Evolutionary conservation across 768 basidiomycete genomes (phyloP), one percentile per base, ranked within the genome.

Genomic region (Lactifluus pinguis): DNA sequence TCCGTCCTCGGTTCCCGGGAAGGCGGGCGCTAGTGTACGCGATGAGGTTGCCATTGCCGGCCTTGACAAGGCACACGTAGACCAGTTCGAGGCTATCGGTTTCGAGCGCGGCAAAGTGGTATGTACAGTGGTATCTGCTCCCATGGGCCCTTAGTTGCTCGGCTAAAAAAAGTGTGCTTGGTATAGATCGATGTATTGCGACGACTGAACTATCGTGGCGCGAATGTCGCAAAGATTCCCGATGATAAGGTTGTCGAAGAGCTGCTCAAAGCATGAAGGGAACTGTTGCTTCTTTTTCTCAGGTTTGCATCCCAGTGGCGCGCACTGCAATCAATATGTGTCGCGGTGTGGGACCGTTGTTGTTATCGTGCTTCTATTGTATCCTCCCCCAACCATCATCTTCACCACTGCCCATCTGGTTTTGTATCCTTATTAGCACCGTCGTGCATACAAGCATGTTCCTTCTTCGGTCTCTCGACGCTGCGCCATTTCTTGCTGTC

Each of bases 231-330:
- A 14, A 85, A 87, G 72, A 88, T 92, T 71, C 73, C 82, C 45
- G 90, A 92, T 68, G 92, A 94, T 69, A 81, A 85, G 70, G 78
- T 94, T 45, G 86, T 95, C 29, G 89, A 94, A 73, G 90, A 92
- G 74, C 77, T 94, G 64, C 76, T 95, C 55, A 66, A 56, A 74
- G 89, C 87, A 69, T 80, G 66, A 76, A 49, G 57, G 14, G 6
- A 25, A 5, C 41, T 29, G 19, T 15, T 19, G 4, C 14, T 30
- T 25, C 34, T 47, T 41, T 47, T 47, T 57, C 42, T 55, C 44
- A 11, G 55, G 60, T 61, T 56, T 57, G 29, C 38, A 36, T 58
- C 51, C 57, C 36, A 49, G 49, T 34, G 32, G 49, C 30, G 19
- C 42, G 50, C 45, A 47, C 45, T 8, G 45, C 11, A 6, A 32